These are phyloP conservation scores for Trypanosoma theileri DNA, from an alignment of 208 protist genomes.

Conservation along the genomic window DNA sequence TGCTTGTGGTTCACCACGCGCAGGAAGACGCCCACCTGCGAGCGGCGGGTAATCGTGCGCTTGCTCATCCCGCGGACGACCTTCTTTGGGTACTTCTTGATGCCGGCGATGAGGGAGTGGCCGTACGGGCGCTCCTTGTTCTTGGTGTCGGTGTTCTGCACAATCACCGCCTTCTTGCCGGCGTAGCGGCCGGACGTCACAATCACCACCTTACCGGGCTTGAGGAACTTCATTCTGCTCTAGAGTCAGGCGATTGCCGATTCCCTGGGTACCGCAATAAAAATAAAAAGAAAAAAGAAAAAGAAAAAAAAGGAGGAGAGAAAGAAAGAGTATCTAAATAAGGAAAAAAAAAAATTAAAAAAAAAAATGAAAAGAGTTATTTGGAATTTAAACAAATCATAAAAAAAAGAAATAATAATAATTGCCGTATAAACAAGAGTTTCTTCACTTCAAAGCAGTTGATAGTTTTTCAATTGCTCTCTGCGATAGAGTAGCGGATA, in stretches of 20 bases:
- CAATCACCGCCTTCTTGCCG: conserved; percentile 97
- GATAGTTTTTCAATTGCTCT: background rate
- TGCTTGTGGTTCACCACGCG: conserved; percentile 98
- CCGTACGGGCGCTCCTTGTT: conserved; percentile 94
- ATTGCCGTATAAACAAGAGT: background rate
- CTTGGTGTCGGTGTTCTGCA: conserved; percentile 92
- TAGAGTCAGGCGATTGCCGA: conserved; percentile 8
- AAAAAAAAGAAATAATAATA: background rate
- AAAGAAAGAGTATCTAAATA: conserved; percentile 6
- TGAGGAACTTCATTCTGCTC: conserved; percentile 90
- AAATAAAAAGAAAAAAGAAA: conserved; percentile 15
- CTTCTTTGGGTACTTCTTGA: conserved; percentile 96
- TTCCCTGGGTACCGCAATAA: background rate
- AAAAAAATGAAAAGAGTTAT: conserved; percentile 4
- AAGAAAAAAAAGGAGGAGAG: conserved; percentile 19
- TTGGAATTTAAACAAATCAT: background rate
- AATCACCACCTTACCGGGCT: conserved; percentile 98
- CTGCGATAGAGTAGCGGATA: conserved; percentile 27
- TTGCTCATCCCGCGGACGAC: conserved; percentile 94
- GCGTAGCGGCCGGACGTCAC: conserved; percentile 97
- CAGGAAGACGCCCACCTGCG: conserved; percentile 95
- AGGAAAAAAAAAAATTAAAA: background rate
- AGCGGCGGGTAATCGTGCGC: conserved; percentile 91
- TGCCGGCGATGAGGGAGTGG: conserved; percentile 95
- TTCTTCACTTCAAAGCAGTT: background rate